Base-by-base conservation (phyloP, 345 rosid genomes). In the Acer saccharum region DNA sequence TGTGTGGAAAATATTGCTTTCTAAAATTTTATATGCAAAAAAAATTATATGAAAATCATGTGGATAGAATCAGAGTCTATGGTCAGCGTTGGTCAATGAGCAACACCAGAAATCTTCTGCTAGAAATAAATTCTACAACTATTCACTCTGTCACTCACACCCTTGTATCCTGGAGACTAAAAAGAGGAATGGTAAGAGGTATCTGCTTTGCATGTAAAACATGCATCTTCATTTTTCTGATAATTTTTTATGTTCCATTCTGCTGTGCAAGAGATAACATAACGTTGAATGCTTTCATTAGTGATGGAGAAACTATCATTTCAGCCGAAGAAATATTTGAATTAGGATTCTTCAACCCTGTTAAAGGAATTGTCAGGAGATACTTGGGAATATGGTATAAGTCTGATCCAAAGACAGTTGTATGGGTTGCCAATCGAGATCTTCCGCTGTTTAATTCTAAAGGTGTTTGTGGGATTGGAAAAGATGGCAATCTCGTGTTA, bases 331-430 rank as follows among this genome's bases (percentile, higher is more conserved):
- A 80, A 54, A 78, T 4, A 62, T 86, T 83, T 21, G 79, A 84
- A 50, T 72, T 88, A 2, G 89, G 88, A 10, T 86, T 86, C 78
- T 88, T 88, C 63, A 27, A 74, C 68, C 82, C 83, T 57, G 18
- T 7, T 0, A 16, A 14, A 29, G 68, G 77, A 78, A 74, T 44
- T 63, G 13, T 5, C 35, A 32, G 20, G 57, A 69, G 82, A 18
- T 85, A 82, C n/a, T 25, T 87, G 6, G 90, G 88, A 0, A 83
- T 87, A 55, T 83, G 90, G 88, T 32, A 32, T 29, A 12, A 23
- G 6, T 70, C 57, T 6, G n/a, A 35, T n/a, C 82, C 84, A 44
- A 16, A 0, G 21, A 69, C 69, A 25, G 3, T 79, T 32, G 78
- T 85, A 0, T 85, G 88, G 90, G 81, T 88, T 73, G 88, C 87